Conservation (phyloP, 768 basidiomycete genomes). For the Lyophyllum decastes region DNA sequence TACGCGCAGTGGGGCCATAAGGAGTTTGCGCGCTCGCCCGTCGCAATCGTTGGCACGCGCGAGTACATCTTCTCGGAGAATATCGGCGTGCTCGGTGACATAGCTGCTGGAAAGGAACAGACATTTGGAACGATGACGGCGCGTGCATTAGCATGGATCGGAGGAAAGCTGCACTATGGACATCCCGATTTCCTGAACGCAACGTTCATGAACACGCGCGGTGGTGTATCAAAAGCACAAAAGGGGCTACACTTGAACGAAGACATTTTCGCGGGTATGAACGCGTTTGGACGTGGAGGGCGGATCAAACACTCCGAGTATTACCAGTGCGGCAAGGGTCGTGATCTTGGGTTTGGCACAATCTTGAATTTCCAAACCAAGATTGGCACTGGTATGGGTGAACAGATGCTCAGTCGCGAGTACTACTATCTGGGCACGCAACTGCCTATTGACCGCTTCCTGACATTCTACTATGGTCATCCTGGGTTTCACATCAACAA, state of each 20-base stretch:
- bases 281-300: conserved; percentile 95
- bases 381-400: conserved; percentile 99
- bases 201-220: conserved; percentile 97
- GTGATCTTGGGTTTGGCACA: conserved; percentile 98
- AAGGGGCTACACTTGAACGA: conserved; percentile 98
- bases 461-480: conserved; percentile 99
- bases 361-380: conserved; percentile 99
- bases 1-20: conserved; percentile 96
- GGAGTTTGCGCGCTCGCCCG: conserved; percentile 86
- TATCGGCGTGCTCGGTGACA: conserved; percentile 98
- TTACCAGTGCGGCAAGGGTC: conserved; percentile 99
- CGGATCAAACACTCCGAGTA: conserved; percentile 99
- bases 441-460: conserved; percentile 95
- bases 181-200: conserved; percentile 99
- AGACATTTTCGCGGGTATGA: conserved; percentile 99
- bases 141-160: conserved; percentile 93
- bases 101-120: conserved; percentile 99
- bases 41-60: conserved; percentile 97
- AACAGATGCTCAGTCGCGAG: conserved; percentile 99
- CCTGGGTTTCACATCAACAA: conserved; percentile 99
- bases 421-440: conserved; percentile 99
- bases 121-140: conserved; percentile 99
- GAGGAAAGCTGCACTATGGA: conserved; percentile 97
- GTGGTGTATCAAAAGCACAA: conserved; percentile 98
- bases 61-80: conserved; percentile 99